A percentile compares a stretch with the other conserved stretches of the same genome.
Conservation (phyloP, 306 rosid genomes). For the Vicia villosa region DNA sequence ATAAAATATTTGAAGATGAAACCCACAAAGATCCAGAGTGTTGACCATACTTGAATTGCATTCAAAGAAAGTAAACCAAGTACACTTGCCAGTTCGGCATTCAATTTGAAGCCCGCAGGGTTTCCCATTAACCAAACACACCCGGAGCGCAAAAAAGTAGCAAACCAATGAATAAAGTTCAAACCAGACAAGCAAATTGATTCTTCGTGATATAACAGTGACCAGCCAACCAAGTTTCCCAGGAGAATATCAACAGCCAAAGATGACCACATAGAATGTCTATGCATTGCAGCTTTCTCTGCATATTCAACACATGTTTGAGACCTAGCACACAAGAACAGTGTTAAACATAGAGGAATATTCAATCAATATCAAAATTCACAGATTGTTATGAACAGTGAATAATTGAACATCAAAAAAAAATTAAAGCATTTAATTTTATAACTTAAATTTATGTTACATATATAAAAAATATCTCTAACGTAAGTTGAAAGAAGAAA, state of each 20-base stretch:
- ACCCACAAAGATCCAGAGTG: conserved; percentile 78
- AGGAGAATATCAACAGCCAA: conserved; percentile 72
- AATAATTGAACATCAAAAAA: conserved; percentile 18
- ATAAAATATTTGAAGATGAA: conserved; percentile 55
- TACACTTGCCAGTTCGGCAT: conserved; percentile 79
- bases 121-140: conserved; percentile 98
- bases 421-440: conserved; percentile 13
- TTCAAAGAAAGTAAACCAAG: conserved; percentile 85
- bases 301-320: conserved; percentile 78
- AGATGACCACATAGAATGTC: conserved; percentile 87
- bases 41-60: conserved; percentile 91
- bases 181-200: conserved; percentile 50
- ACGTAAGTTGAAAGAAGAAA: conserved; percentile 15
- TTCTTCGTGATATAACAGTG: conserved; percentile 64
- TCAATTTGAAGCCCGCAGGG: conserved; percentile 97
- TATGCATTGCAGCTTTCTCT: conserved; percentile 81
- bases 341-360: conserved; percentile 43
- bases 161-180: conserved; percentile 61
- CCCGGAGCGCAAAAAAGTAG: conserved; percentile 81
- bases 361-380: conserved; percentile 25
- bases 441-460: conserved; percentile 3
- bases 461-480: background rate
- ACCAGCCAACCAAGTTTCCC: conserved; percentile 83
- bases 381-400: conserved; percentile 25
- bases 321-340: conserved; percentile 55